Evolutionary conservation across 2,329 filamentous ascomycete species (phyloP), one percentile per base, ranked within the genome.

Genomic region (Intubia oerlemansii): DNA sequence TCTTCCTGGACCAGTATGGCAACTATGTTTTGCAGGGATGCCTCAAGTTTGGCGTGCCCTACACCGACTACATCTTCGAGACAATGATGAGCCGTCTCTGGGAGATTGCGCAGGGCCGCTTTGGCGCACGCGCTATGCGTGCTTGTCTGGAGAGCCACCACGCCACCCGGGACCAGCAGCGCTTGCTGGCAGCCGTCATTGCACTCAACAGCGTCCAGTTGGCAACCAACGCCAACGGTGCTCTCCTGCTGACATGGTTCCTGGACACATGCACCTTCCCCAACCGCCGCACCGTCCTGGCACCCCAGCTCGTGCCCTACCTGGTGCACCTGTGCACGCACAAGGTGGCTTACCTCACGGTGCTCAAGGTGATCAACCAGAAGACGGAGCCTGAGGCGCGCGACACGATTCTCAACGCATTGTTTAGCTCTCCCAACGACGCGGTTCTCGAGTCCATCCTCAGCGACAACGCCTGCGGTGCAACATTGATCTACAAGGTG

Each of bases 11-110:
- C 44, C 88, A 98, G 46, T 98, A 91, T 42, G 88, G 88, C 47
- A 98, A 98, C 55, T 98, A 98, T 42, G 88, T 98, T 32, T 65
- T 95, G 41, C 88, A 98, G 52, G 88, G 88, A 41, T 95, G 85
- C 47, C 62, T 98, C 38, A 82, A 90, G 41, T 98, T 93, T 44
- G 78, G 78, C 10, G 56, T 75, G 17, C 81, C 84, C 2, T 81
- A 72, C 54, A 95, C 91, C 44, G 74, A 92, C 50, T 95, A 91
- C 54, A 92, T 98, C 46, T 98, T 98, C 42, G 88, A 95, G 54
- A 80, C 79, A 3, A 95, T 95, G 85, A 62, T 95, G 31, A 79
- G 73, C 51, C 72, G 74, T 39, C 79, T 95, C 57, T 93, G 84
- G 84, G 80, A 93, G 42, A 64, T 93, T 43, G 62, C 80, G 2